phyloP scores from a whole-genome alignment of 257 asterid genomes.

The Voacanga thouarsii region DNA sequence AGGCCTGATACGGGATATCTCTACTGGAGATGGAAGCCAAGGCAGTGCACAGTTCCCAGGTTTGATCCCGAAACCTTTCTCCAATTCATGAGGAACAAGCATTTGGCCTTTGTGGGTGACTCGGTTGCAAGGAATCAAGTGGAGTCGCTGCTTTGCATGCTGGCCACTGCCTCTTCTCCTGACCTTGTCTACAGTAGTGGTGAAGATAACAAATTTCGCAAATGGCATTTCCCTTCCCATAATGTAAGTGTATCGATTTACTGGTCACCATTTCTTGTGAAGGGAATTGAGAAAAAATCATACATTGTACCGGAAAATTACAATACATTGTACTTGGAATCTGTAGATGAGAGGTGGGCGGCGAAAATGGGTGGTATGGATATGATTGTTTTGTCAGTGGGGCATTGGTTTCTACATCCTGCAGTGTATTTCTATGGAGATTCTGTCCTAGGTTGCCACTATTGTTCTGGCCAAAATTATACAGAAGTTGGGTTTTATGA shows the following conservation, averaged over 20 bases:
- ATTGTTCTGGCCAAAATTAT: slow-evolving; percentile 29
- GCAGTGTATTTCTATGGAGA: slow-evolving; percentile 43
- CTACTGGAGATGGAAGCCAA: slow-evolving; percentile 72
- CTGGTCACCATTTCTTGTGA: slow-evolving; percentile 85
- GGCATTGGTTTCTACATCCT: slow-evolving; percentile 69
- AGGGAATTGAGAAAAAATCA: slow-evolving; percentile 52
- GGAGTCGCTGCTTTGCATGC: slow-evolving; percentile 69
- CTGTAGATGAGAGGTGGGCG: slow-evolving; percentile 62
- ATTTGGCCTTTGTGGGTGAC: slow-evolving; percentile 83
- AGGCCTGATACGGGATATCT: slow-evolving; percentile 64
- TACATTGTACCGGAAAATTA: slow-evolving; percentile 10
- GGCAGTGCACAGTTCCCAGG: slow-evolving; percentile 52
- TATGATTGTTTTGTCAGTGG: slow-evolving; percentile 50
- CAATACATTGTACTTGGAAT: slow-evolving; percentile 50
- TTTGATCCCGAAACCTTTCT: slow-evolving; percentile 62
- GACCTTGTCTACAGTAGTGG: slow-evolving; percentile 42
- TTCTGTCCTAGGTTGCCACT: slow-evolving; percentile 61
- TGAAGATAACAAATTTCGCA: slow-evolving; percentile 60
- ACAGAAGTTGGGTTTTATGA: slow-evolving; percentile 61
- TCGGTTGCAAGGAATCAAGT: slow-evolving; percentile 81
- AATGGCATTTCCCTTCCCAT: slow-evolving; percentile 50
- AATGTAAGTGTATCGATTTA: slow-evolving; percentile 52
- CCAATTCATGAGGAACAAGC: slow-evolving; percentile 41
- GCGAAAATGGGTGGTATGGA: slow-evolving; percentile 40
- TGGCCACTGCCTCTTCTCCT: slow-evolving; percentile 46